Percentiles rank a stretch among this genome's conserved stretches.
These are phyloP conservation scores for Phlyctochytrium arcticum DNA, from an alignment of 192 early-diverging fungal species.

Conservation along the genomic window DNA sequence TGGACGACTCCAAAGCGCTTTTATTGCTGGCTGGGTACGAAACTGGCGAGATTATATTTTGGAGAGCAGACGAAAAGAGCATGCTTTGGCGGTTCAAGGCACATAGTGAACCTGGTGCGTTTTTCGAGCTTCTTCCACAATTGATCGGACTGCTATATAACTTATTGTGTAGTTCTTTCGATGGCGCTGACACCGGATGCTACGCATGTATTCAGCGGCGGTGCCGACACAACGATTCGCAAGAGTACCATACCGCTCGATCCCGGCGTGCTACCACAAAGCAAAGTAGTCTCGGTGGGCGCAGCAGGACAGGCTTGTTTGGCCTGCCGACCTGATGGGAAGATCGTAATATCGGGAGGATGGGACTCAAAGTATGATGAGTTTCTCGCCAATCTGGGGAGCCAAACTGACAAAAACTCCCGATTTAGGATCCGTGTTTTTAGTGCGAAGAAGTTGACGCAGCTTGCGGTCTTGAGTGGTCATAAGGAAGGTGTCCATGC, in stretches of 20 bases:
- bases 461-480: constrained; percentile 14
- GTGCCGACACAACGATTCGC: constrained; percentile 8
- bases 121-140: background rate
- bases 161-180: constrained; percentile 9
- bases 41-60: constrained; percentile 10
- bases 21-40: constrained; percentile 22
- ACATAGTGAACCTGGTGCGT: constrained; percentile 23
- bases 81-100: background rate
- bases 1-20: background rate
- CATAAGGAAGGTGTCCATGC: constrained; percentile 12
- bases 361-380: constrained; percentile 19
- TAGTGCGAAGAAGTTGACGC: constrained; percentile 15
- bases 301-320: too few species aligned
- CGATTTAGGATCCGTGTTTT: constrained; percentile 9
- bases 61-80: background rate
- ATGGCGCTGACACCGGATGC: constrained; percentile 6
- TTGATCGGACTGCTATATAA: background rate
- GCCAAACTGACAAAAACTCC: background rate
- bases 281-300: constrained; percentile 2
- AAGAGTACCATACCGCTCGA: background rate
- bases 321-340: constrained; percentile 16
- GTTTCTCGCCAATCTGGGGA: background rate
- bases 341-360: constrained; percentile 5
- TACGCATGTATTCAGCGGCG: background rate
- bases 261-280: background rate